phyloP scores from a whole-genome alignment of 805 yeast species.

The Cephaloascus albidus region DNA sequence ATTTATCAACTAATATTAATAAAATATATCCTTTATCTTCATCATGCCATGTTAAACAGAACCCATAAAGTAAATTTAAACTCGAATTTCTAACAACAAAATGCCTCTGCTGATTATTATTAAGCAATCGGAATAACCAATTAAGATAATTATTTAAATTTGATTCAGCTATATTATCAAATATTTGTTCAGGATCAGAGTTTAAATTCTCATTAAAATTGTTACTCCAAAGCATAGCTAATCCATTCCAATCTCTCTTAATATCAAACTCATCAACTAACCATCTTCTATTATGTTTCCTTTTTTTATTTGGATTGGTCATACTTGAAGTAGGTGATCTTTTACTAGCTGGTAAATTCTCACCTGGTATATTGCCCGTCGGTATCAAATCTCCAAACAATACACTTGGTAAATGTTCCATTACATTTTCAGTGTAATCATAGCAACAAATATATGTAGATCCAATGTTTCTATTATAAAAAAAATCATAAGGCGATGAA shows the following conservation, averaged over 20 bases:
- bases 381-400: conserved; percentile 46
- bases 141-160: conserved; percentile 8
- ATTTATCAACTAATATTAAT: conserved; percentile 40
- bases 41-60: conserved; percentile 44
- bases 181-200: conserved; percentile 2
- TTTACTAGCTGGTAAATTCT: conserved; percentile 21
- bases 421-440: conserved; percentile 46
- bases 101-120: conserved; percentile 24
- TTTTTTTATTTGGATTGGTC: conserved; percentile 3
- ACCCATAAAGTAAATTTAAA: conserved; percentile 43
- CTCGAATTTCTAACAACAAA: conserved; percentile 51
- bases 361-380: conserved; percentile 50
- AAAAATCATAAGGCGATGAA: conserved; percentile 54
- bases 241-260: conserved; percentile 39
- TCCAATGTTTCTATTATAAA: conserved; percentile 43
- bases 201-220: conserved; percentile 14
- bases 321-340: conserved; percentile 3
- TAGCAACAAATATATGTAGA: conserved; percentile 51
- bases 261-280: conserved; percentile 46
- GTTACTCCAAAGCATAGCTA: conserved; percentile 32
- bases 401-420: conserved; percentile 38
- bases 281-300: conserved; percentile 27
- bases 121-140: conserved; percentile 8
- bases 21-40: conserved; percentile 33
- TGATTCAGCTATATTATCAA: conserved; percentile 11